Percentiles rank a stretch among this genome's conserved stretches.
Evolutionary conservation across 2,329 filamentous ascomycete species (phyloP).

Genomic region (Bipolaris cookei): DNA sequence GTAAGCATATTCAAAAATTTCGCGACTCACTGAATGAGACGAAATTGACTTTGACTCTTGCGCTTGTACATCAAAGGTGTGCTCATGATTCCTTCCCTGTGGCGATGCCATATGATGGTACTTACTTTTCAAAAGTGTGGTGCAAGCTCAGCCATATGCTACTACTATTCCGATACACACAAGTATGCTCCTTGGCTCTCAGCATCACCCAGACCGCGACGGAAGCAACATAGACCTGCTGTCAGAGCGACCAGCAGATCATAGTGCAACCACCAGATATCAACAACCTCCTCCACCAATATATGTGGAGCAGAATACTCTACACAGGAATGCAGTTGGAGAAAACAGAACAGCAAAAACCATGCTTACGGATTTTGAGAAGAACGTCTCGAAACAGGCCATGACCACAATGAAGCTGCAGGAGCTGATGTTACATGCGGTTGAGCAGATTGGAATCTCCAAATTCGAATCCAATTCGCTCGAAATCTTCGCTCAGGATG

Average conservation of each 20-base stretch:
- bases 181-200: not conserved
- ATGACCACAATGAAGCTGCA: not conserved
- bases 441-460: not conserved
- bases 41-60: slow-evolving; percentile 20
- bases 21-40: slow-evolving; percentile 18
- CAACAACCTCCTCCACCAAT: not conserved
- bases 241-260: not conserved
- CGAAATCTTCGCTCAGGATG: not conserved
- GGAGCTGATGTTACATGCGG: not conserved
- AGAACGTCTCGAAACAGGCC: not conserved
- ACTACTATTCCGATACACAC: too few species aligned
- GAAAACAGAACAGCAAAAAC: not conserved
- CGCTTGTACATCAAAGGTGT: slow-evolving; percentile 21
- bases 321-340: not conserved
- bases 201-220: not conserved
- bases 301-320: not conserved
- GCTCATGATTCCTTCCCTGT: not conserved
- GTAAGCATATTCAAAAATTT: slow-evolving; percentile 18
- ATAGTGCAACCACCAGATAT: too few species aligned
- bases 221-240: not conserved
- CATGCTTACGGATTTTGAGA: not conserved
- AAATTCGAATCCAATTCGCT: not conserved
- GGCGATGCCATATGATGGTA: not conserved
- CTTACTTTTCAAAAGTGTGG: not conserved
- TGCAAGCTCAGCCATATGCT: not conserved